These are phyloP conservation scores for Aspergillus saccharolyticus DNA, from an alignment of 495 filamentous ascomycete genomes.

Conservation along the genomic window DNA sequence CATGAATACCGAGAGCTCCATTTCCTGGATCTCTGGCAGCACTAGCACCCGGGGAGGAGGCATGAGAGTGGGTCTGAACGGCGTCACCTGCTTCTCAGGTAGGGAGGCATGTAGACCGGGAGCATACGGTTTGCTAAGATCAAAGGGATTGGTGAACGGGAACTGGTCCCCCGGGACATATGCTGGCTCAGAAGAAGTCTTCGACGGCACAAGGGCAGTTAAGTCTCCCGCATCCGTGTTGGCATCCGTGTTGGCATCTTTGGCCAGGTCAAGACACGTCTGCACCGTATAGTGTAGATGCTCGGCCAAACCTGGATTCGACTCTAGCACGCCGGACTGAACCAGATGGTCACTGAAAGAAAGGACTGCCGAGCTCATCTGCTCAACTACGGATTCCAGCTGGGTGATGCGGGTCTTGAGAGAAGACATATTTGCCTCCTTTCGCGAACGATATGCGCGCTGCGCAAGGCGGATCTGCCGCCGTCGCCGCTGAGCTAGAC, in stretches of 20 bases:
- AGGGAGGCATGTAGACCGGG: neutral
- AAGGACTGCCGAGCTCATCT: slow-evolving; percentile 69
- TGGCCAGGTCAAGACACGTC: slow-evolving; percentile 23
- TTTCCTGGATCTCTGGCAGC: slow-evolving; percentile 39
- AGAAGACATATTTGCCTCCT: slow-evolving; percentile 73
- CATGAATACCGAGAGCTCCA: slow-evolving; percentile 49
- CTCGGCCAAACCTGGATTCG: slow-evolving; percentile 28
- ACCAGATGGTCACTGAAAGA: slow-evolving; percentile 59
- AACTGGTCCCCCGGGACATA: neutral
- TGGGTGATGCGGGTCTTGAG: slow-evolving; percentile 62
- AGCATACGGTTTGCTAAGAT: neutral
- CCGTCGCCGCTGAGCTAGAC: slow-evolving; percentile 57
- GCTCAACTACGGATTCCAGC: slow-evolving; percentile 60
- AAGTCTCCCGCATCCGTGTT: slow-evolving; percentile 1
- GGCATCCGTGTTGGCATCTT: slow-evolving; percentile 16
- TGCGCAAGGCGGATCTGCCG: slow-evolving; percentile 88
- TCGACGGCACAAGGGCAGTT: slow-evolving; percentile 3
- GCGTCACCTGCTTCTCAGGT: neutral
- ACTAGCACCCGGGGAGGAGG: slow-evolving; percentile 1
- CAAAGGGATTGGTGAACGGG: neutral
- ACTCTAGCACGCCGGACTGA: slow-evolving; percentile 42
- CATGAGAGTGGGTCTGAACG: neutral
- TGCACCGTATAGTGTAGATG: slow-evolving; percentile 34
- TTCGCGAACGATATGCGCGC: slow-evolving; percentile 76
- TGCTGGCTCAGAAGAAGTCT: neutral